These are phyloP conservation scores for Thelephora terrestris DNA, from an alignment of 1,284 basidiomycete species.

Conservation along the genomic window DNA sequence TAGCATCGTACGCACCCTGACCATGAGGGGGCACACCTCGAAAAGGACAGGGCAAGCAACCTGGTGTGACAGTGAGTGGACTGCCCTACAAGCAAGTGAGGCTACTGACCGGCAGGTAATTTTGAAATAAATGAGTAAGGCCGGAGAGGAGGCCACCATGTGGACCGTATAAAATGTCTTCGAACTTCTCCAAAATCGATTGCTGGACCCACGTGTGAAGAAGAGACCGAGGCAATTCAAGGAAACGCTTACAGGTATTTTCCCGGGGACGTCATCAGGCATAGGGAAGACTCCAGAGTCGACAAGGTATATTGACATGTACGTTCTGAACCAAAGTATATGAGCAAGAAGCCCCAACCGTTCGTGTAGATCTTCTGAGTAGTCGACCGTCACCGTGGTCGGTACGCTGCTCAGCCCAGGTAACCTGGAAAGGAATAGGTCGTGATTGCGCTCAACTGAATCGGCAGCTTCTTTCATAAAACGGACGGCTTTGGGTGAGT, in stretches of 20 bases:
- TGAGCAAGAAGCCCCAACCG: not conserved
- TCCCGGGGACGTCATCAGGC: no score
- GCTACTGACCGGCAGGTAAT: not conserved
- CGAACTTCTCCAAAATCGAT: no score
- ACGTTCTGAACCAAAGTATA: not conserved
- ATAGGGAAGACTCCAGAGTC: no score
- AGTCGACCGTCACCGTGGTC: not conserved
- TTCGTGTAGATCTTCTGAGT: not conserved
- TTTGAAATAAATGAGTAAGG: not conserved
- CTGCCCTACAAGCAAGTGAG: not conserved
- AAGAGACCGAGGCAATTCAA: no score
- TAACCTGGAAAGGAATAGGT: not conserved
- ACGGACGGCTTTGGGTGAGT: not conserved
- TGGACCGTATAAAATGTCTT: not conserved
- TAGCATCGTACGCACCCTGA: not conserved
- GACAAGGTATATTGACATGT: not conserved
- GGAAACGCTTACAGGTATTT: no score
- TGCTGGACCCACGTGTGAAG: no score
- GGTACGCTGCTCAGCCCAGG: not conserved
- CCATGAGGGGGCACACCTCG: not conserved
- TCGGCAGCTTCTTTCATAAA: not conserved
- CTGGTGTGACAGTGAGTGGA: not conserved
- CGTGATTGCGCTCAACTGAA: not conserved
- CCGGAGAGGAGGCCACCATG: not conserved
- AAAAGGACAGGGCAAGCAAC: not conserved